A percentile compares a stretch with the other conserved stretches of the same genome.
Conservation (phyloP, 2,329 filamentous ascomycete species). For the Peltaster fructicola region DNA sequence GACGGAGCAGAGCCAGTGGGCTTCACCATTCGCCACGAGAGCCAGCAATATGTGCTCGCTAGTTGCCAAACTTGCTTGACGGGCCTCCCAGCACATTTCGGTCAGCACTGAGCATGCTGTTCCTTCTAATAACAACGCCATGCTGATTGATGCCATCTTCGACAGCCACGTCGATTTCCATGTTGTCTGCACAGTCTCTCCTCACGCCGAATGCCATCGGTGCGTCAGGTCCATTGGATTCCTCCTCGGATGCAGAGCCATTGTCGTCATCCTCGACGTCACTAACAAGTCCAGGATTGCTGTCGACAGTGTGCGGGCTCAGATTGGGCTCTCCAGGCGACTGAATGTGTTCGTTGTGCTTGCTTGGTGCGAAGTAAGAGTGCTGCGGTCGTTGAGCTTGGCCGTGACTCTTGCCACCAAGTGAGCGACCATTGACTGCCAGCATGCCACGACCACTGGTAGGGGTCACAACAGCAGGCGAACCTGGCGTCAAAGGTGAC, state of each 20-base stretch:
- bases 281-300: conserved; percentile 31
- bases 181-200: conserved; percentile 13
- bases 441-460: too few relatives aligned
- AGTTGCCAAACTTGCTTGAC: conserved; percentile 8
- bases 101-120: conserved; percentile 14
- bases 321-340: conserved; percentile 20
- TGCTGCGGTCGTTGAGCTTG: conserved; percentile 9
- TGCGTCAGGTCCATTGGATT: conserved; percentile 5
- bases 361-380: conserved; percentile 5
- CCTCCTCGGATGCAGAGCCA: conserved; percentile 10
- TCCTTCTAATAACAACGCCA: conserved; percentile 18
- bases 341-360: conserved; percentile 11
- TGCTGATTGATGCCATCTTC: conserved; percentile 19
- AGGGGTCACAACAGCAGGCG: conserved; percentile 2
- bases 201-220: conserved; percentile 11
- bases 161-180: conserved; percentile 19
- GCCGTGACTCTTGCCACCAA: conserved; percentile 15
- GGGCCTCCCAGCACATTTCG: conserved; percentile 8
- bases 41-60: not conserved
- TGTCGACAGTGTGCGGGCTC: conserved; percentile 30
- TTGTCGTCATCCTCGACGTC: conserved; percentile 33
- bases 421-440: too few relatives aligned
- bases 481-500: conserved; percentile 5
- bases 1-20: too few relatives aligned
- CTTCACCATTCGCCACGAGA: too few relatives aligned